These are phyloP conservation scores for Trypanosoma cruzi DNA, from an alignment of 208 protist genomes.

Conservation along the genomic window DNA sequence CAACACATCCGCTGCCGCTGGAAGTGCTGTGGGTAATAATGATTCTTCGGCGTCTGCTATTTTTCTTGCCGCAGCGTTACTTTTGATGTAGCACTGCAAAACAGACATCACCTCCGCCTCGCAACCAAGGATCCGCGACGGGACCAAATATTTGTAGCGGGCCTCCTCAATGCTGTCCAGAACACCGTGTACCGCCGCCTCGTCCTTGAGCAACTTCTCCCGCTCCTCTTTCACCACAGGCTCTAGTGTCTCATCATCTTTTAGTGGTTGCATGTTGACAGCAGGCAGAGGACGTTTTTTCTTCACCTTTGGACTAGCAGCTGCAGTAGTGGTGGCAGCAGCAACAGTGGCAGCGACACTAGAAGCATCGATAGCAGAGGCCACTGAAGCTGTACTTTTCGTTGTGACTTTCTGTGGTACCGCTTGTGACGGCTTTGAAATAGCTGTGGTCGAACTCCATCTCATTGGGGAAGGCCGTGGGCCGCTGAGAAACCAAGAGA, in stretches of 20 bases:
- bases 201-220: slow-evolving; percentile 54
- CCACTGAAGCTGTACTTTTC: slow-evolving; percentile 6
- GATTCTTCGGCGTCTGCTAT: background rate
- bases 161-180: slow-evolving; percentile 81
- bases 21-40: slow-evolving; percentile 4
- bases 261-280: slow-evolving; percentile 45
- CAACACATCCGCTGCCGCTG: slow-evolving; percentile 39
- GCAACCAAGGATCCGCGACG: slow-evolving; percentile 54
- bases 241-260: slow-evolving; percentile 48
- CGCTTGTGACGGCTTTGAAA: background rate
- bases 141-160: slow-evolving; percentile 68
- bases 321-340: slow-evolving; percentile 1
- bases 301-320: slow-evolving; percentile 9
- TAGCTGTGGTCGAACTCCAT: slow-evolving; percentile 11
- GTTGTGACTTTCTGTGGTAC: background rate
- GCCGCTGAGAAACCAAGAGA: slow-evolving; percentile 66
- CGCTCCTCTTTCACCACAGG: slow-evolving; percentile 56
- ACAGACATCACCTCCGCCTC: slow-evolving; percentile 62
- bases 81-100: slow-evolving; percentile 60
- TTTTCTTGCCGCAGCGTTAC: slow-evolving; percentile 29
- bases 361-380: background rate
- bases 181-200: slow-evolving; percentile 56
- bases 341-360: slow-evolving; percentile 2
- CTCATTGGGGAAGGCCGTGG: slow-evolving; percentile 46
- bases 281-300: slow-evolving; percentile 49